phyloP scores from a whole-genome alignment of 2,329 filamentous ascomycete species.

The Cladophialophora immunda region DNA sequence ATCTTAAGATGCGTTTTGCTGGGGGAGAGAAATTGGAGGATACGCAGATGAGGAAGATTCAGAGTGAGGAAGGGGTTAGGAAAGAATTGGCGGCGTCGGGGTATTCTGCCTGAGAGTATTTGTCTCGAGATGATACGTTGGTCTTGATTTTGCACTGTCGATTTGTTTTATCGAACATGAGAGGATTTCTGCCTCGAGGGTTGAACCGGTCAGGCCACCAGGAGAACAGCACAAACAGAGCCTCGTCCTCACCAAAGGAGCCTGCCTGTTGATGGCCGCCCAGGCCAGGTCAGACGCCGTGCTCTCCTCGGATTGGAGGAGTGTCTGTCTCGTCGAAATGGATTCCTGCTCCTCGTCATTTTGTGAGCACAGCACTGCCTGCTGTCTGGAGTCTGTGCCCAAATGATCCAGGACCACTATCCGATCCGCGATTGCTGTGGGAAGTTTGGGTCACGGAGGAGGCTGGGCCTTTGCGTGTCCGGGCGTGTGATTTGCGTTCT shows the following conservation, averaged over 20 bases:
- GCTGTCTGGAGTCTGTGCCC: neutral
- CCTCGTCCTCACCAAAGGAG: neutral
- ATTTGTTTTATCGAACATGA: neutral
- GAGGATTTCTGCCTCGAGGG: neutral
- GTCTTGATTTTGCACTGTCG: neutral
- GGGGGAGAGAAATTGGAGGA: conserved; percentile 97
- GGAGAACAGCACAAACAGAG: conserved; percentile 1
- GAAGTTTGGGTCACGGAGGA: neutral
- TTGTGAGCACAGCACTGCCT: neutral
- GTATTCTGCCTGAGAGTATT: conserved; percentile 47
- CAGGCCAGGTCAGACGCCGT: neutral
- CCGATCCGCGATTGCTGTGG: neutral
- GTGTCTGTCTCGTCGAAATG: neutral
- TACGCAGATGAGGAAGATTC: conserved; percentile 98
- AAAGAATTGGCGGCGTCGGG: conserved; percentile 78
- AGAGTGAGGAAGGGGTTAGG: conserved; percentile 82
- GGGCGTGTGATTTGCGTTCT: neutral
- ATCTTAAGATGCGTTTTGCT: conserved; percentile 95
- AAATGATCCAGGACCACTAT: neutral
- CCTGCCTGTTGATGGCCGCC: neutral
- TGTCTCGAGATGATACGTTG: neutral
- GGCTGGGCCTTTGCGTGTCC: neutral
- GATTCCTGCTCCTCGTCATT: neutral
- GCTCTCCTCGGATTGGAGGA: neutral
- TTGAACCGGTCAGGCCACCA: neutral